Evolutionary conservation across 2,329 filamentous ascomycete species (phyloP), one percentile per base, ranked within the genome.

Genomic region (Parasarocladium wereldwijsianum): DNA sequence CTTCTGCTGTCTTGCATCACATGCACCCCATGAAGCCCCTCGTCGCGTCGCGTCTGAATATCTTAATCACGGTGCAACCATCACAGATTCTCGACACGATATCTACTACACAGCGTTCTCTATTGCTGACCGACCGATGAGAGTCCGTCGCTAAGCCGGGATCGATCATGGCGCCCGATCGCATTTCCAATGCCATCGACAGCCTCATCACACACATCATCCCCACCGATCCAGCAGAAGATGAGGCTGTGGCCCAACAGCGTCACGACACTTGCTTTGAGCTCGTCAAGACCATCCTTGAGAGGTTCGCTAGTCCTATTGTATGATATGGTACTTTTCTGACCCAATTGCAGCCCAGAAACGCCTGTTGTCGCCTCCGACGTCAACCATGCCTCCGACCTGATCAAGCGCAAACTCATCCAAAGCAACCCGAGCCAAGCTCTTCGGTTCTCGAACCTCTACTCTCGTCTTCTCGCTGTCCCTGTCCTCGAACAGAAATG

Each of bases 401-500:
- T 93, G 43, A 94, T 98, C 52, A 90, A 87, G 59, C 74, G 82
- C 47, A 83, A 81, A 55, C 64, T 98, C 38, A 71, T 92, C 34
- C 73, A 80, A 43, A 78, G 76, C 41, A 82, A 84, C 45, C 70
- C 70, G 26, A 79, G 69, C 38, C 80, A 86, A 52, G 84, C 86
- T 4, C 64, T 87, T 13, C 71, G 77, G 37, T 93, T 94, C 54
- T 79, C 84, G 15, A 92, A 93, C 46, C 68, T 98, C 17, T 93
- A 94, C 55, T 84, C 83, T 19, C 71, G 84, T 33, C 68, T 98
- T 12, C 64, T 94, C 16, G 81, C 83, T n/a, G 74, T 94, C 40
- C 86, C 86, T 1, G 86, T 96, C 5, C 66, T 98, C 25, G 80
- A 82, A 44, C 81, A 93, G 53, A 98, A 98, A 66, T 96, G 86